Percentiles rank a stretch among this genome's conserved stretches.
These are phyloP conservation scores for Pseudocercospora cruenta DNA, from an alignment of 2,329 filamentous ascomycete species.

Conservation along the genomic window DNA sequence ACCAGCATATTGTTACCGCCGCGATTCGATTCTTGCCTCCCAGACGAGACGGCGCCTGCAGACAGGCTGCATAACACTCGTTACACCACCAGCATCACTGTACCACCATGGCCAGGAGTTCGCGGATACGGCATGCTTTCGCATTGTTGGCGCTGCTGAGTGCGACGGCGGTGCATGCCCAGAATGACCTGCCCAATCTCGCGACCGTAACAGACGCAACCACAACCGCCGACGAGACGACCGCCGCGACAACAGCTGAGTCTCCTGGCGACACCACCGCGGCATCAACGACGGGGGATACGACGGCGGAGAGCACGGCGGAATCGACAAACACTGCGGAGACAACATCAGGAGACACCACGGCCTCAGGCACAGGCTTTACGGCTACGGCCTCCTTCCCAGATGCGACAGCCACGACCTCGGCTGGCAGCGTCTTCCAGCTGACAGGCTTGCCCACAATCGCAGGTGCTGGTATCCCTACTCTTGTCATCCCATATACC, in stretches of 20 bases:
- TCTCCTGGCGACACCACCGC: slow-evolving; percentile 17
- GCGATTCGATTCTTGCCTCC: background rate
- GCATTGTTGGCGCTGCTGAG: slow-evolving; percentile 32
- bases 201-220: slow-evolving; percentile 30
- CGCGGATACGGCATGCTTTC: slow-evolving; percentile 23
- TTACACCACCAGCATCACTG: slow-evolving; percentile 11
- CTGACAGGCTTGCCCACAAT: slow-evolving; percentile 57
- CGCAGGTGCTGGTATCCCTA: slow-evolving; percentile 63
- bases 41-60: slow-evolving; percentile 2
- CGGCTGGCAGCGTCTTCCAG: slow-evolving; percentile 32
- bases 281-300: slow-evolving; percentile 20
- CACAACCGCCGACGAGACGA: slow-evolving; percentile 23
- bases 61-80: background rate
- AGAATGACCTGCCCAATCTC: slow-evolving; percentile 36
- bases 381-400: slow-evolving; percentile 21
- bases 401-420: slow-evolving; percentile 31
- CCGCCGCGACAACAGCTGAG: slow-evolving; percentile 19
- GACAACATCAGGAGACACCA: slow-evolving; percentile 27
- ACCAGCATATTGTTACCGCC: background rate
- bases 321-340: slow-evolving; percentile 29
- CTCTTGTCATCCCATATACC: slow-evolving; percentile 79
- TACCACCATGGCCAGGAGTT: slow-evolving; percentile 14
- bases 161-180: slow-evolving; percentile 29
- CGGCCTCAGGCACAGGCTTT: slow-evolving; percentile 29
- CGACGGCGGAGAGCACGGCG: slow-evolving; percentile 31